phyloP scores from a whole-genome alignment of 2,329 filamentous ascomycete species.

The Orbilia quercus region DNA sequence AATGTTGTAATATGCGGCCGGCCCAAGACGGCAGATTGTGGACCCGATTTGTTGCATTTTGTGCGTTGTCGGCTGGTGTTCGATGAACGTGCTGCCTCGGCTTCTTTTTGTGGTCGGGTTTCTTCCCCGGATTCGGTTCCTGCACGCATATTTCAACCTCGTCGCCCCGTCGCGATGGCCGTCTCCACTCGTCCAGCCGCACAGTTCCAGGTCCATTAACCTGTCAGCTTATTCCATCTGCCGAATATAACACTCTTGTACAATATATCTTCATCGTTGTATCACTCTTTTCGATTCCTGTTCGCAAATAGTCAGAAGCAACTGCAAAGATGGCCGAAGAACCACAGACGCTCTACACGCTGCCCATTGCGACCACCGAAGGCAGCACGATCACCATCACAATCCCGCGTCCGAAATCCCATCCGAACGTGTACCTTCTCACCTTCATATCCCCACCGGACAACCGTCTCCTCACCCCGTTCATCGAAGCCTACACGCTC shows the following conservation, averaged over 20 bases:
- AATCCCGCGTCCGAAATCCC: slow-evolving; percentile 66
- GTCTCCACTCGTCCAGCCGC: slow-evolving; percentile 5
- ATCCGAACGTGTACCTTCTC: slow-evolving; percentile 73
- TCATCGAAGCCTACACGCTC: slow-evolving; percentile 74
- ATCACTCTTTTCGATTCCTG: not conserved
- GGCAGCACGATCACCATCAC: slow-evolving; percentile 74
- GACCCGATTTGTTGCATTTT: slow-evolving; percentile 25
- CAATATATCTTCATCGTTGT: not conserved
- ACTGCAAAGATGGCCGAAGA: slow-evolving; percentile 68
- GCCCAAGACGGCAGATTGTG: not conserved
- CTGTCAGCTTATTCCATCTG: not conserved
- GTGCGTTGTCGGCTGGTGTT: slow-evolving; percentile 18
- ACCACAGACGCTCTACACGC: slow-evolving; percentile 62
- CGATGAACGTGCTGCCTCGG: slow-evolving; percentile 42
- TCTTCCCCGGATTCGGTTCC: slow-evolving; percentile 33
- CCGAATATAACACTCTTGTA: not conserved
- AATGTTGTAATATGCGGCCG: too few species aligned
- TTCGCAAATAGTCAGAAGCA: slow-evolving; percentile 59
- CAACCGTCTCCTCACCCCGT: slow-evolving; percentile 77
- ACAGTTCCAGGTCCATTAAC: slow-evolving; percentile 21
- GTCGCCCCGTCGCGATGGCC: slow-evolving; percentile 13
- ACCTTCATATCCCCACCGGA: slow-evolving; percentile 78
- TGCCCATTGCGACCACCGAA: slow-evolving; percentile 61
- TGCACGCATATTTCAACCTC: slow-evolving; percentile 49
- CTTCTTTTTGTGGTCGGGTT: slow-evolving; percentile 17